Base-by-base conservation (phyloP, 495 filamentous ascomycete genomes). In the Melanomma pulvis-pyrius region DNA sequence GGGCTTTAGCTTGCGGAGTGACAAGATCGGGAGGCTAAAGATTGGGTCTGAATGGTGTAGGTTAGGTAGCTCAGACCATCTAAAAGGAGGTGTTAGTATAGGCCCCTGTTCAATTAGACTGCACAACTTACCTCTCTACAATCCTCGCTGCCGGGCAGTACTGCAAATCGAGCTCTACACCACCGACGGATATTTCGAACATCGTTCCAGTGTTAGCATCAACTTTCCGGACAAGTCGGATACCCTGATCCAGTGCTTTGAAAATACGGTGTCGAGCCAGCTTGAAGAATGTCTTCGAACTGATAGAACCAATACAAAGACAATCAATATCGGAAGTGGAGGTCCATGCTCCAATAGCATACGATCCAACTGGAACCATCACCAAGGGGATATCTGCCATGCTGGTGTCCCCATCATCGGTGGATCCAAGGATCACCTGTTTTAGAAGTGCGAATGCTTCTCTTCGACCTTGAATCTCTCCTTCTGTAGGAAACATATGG, bases 281-380 rank as follows among this genome's bases (percentile, higher is more conserved):
- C 21, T 81, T 68, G 61, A 87, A 84, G 70, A 88, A 88, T 2
- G 79, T 82, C 60, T 75, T 73, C 17, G 82, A 64, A 59, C 81
- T 81, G 53, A 86, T 82, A 15, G 80, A 81, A 11, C 85, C 84
- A 59, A 87, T 81, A 65, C 78, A 83, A 22, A 87, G 74, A 63
- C 84, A 82, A 69, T 88, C 83, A 1, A 87, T 80, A 66, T 86
- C 84, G 1, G 85, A 87, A 8, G 75, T 48, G 11, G 76, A 46
- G 19, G 81, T 81, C 79, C 83, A 87, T 26, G 86, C 80, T 4
- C 78, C 82, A 26, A 87, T 76, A n/a, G 78, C 79, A 66, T 86
- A 87, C 25, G 84, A 86, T 0, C 86, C 86, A n/a, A 87, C 82
- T 2, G 85, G 82, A 13, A 79, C 74, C 9, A 87, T 53, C 15